Conservation (phyloP, 139 green algal species). For the Chlamydomonas applanata region DNA sequence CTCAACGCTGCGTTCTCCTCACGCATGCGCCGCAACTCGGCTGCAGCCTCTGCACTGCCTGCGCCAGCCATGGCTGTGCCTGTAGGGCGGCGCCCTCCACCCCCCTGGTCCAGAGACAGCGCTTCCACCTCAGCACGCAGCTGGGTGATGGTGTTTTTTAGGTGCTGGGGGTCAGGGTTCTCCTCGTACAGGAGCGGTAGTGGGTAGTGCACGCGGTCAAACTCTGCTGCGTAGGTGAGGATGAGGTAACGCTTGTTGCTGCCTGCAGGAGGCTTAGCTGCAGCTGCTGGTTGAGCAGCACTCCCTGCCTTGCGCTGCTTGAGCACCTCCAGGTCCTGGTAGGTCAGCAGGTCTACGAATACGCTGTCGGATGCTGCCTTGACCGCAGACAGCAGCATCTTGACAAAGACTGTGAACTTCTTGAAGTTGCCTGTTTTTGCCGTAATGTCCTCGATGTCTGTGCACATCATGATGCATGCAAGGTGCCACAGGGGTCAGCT, state of each 20-base stretch:
- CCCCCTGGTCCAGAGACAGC: conserved; percentile 22
- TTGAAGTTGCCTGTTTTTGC: conserved; percentile 88
- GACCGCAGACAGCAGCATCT: conserved; percentile 80
- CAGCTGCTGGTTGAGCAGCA: background rate
- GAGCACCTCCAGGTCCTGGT: conserved; percentile 77
- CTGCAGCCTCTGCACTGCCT: conserved; percentile 2
- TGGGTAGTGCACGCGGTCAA: conserved; percentile 90
- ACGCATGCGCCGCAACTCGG: conserved; percentile 51
- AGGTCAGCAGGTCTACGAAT: conserved; percentile 86
- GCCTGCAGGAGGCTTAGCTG: conserved; percentile 18
- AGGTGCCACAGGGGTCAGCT: background rate
- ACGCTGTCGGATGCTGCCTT: conserved; percentile 74
- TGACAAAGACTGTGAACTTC: conserved; percentile 79
- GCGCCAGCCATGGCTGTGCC: background rate
- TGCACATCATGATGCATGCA: background rate
- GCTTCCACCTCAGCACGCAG: conserved; percentile 52
- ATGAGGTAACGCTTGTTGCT: conserved; percentile 92
- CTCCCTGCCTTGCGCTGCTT: conserved; percentile 52
- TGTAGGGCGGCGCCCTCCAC: conserved; percentile 7
- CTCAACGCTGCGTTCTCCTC: conserved; percentile 64
- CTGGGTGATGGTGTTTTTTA: conserved; percentile 54
- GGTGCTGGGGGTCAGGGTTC: conserved; percentile 50
- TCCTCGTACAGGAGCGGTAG: conserved; percentile 80
- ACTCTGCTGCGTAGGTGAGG: conserved; percentile 87
- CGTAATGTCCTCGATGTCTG: conserved; percentile 92